Evolutionary conservation across 257 asterid genomes (phyloP).

Genomic region (Plectranthus barbatus): DNA sequence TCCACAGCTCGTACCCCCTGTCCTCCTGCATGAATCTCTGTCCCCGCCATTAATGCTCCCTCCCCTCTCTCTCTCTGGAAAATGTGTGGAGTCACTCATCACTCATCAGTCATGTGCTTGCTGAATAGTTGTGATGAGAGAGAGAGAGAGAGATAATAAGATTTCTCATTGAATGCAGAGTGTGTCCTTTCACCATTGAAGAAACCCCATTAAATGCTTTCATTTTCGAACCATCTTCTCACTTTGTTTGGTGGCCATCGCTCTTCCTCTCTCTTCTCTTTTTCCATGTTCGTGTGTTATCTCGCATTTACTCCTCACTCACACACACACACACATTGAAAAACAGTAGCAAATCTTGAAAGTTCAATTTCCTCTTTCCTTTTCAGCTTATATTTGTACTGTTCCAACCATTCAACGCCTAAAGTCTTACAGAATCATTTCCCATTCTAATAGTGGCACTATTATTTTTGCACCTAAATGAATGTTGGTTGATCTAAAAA

Average conservation of each 20-base stretch:
- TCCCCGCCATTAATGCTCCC: conserved; percentile 21
- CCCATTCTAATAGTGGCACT: not conserved
- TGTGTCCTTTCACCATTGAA: conserved; percentile 41
- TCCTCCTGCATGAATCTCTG: conserved; percentile 26
- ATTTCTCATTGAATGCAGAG: conserved; percentile 24
- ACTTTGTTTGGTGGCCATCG: conserved; percentile 2
- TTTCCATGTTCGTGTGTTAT: conserved; percentile 6
- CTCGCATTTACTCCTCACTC: conserved; percentile 28
- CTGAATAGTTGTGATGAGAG: not conserved
- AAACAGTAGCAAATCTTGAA: conserved; percentile 14
- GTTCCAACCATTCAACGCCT: conserved; percentile 19
- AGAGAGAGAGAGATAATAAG: not conserved
- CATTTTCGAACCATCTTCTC: conserved; percentile 19
- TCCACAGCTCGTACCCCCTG: conserved; percentile 26
- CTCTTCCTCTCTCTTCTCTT: not conserved
- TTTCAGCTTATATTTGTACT: conserved; percentile 10
- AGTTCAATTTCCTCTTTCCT: conserved; percentile 1
- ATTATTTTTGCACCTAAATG: not conserved
- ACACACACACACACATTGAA: conserved; percentile 8
- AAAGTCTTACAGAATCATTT: conserved; percentile 1
- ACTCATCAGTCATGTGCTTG: not conserved
- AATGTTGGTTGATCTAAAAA: not conserved
- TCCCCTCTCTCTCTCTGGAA: conserved; percentile 11
- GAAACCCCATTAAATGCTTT: conserved; percentile 33
- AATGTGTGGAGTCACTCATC: not conserved